Conservation (phyloP, 495 filamentous ascomycete genomes). For the Sabuloglossum arenarium region DNA sequence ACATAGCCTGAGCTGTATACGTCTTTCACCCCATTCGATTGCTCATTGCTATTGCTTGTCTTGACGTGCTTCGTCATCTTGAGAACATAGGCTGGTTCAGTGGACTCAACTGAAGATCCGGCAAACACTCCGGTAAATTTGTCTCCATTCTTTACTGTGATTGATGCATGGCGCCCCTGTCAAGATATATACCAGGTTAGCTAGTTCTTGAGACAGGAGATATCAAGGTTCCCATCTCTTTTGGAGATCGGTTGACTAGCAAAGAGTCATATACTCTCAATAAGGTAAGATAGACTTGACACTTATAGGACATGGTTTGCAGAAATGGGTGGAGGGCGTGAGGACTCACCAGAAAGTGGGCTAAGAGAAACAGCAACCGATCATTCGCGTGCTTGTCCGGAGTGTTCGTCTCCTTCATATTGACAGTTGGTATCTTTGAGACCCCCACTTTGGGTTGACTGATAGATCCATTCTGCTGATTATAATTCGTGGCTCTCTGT, state of each 20-base stretch:
- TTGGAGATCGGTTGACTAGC: no score
- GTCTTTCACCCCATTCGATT: slow-evolving; percentile 34
- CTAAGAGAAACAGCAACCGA: slow-evolving; percentile 39
- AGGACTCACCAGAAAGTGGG: slow-evolving; percentile 39
- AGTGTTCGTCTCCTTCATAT: slow-evolving; percentile 27
- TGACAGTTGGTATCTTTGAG: neutral
- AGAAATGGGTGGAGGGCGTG: neutral
- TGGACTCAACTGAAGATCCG: slow-evolving; percentile 33
- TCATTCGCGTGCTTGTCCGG: slow-evolving; percentile 44
- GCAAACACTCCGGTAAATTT: slow-evolving; percentile 54
- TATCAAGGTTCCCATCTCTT: no score
- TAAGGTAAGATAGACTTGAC: neutral
- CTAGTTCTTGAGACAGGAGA: neutral
- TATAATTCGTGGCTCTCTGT: slow-evolving; percentile 26
- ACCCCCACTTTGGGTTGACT: slow-evolving; percentile 24
- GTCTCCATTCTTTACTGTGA: slow-evolving; percentile 50
- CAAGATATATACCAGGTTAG: slow-evolving; percentile 9
- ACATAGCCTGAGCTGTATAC: slow-evolving; percentile 27
- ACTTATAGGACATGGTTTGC: neutral
- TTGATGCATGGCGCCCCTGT: slow-evolving; percentile 45
- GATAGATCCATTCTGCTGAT: slow-evolving; percentile 1
- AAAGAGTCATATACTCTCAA: no score
- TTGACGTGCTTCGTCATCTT: slow-evolving; percentile 65
- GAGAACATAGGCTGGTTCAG: slow-evolving; percentile 42
- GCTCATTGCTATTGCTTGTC: slow-evolving; percentile 23